Evolutionary conservation across 768 basidiomycete genomes (phyloP), one percentile per base, ranked within the genome.

Genomic region (Hypholoma sublateritium): DNA sequence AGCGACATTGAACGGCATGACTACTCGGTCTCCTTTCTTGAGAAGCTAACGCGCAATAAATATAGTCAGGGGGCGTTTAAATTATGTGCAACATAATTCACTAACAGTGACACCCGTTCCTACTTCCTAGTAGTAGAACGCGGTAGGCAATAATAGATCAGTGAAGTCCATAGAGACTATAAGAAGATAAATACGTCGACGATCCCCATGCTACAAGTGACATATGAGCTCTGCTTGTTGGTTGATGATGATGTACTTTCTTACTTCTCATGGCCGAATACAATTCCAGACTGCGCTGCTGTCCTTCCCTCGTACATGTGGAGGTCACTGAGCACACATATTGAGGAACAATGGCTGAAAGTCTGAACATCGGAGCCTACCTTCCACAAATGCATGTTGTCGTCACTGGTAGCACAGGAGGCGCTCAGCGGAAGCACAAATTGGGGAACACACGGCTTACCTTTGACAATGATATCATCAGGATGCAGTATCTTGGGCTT

Each of bases 291-390:
- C 59, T 80, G 57, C 1, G 80, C 81, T 11, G 72, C 77, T 2
- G 80, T 81, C 54, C 81, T 79, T 13, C 81, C 81, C 67, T 82
- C 80, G 61, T 82, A 82, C 81, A 82, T 81, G 60, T 82, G 81
- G 53, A 82, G 62, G 58, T 82, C 81, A 48, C 80, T 81, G 56
- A 1, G 9, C 11, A 21, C 17, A 21, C 3, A 1, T 17, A 9
- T 22, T 28, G 4, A 39, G 12, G 37, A 42, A 28, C 16, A 7
- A 3, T 1, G n/a, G 16, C 35, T 51, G 11, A 44, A 22, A 22
- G 37, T 3, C 22, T 44, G 22, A 34, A 6, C 34, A 34, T 14
- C 28, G 2, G 9, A 32, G 28, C 28, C 5, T 32, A 77, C 78
- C 80, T 81, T 57, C 80, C 80, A 54, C 80, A 81, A 56, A 81